Evolutionary conservation across 2,329 filamentous ascomycete genomes (phyloP), one percentile per base, ranked within the genome.

Genomic region (Helicocarpus griseus): DNA sequence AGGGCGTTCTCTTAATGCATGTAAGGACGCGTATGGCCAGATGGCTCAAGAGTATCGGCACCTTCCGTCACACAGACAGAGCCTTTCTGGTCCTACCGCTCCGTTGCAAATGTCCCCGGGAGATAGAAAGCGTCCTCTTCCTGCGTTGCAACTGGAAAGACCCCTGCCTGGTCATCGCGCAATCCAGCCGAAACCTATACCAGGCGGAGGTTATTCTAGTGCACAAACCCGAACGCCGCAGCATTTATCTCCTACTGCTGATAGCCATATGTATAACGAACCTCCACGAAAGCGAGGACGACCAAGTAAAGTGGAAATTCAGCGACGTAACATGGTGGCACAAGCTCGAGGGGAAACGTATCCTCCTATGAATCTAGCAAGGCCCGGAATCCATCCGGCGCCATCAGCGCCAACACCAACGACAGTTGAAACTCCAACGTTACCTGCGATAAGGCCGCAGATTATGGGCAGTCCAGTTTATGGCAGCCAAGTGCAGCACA

Each of bases 241-340:
- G 19, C 64, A 65, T 41, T 57, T 69, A 24, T 69, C 69, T 21
- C 68, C 67, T 14, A 55, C 62, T 22, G 53, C 64, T 11, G 68
- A 69, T 51, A 24, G 36, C 57, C 5, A 53, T 52, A 40, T 24
- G 14, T 36, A 35, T 33, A 61, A 62, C 35, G 67, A 70, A 47
- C 66, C 64, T 31, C 67, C 63, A 50, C 62, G 67, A 41, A 71
- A 71, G 65, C 63, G 70, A 50, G 69, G 69, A n/a, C 66, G 69
- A 14, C 69, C 69, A 53, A 72, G 63, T 54, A 72, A 72, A 60
- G 62, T 61, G 31, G 69, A 72, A 53, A 61, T 65, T 3, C 68
- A 70, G 54, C 63, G 67, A 45, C 68, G 69, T 31, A 68, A 61
- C 53, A 60, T 63, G 22, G 62, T 60, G 41, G 68, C 69, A 36